A percentile compares a stretch with the other conserved stretches of the same genome.
Evolutionary conservation across 1,139 yeast genomes (phyloP).

Genomic region (Candida pseudocylindracea): DNA sequence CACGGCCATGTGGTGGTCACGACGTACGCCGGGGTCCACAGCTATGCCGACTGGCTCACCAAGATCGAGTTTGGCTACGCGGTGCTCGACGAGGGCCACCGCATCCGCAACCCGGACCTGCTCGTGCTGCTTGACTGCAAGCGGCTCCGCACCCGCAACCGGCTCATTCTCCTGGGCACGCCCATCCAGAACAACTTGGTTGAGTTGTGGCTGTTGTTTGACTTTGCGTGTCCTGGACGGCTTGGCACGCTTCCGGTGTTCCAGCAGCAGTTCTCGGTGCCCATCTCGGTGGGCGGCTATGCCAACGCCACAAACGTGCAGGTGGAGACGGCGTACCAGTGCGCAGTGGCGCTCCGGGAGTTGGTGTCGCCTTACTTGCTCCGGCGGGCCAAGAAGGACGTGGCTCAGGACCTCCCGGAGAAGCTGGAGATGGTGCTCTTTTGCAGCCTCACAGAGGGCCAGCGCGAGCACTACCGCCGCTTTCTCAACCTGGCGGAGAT

Average conservation of each 20-base stretch:
- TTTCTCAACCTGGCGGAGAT: constrained; percentile 64
- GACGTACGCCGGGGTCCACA: constrained; percentile 74
- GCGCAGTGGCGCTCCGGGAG: constrained; percentile 81
- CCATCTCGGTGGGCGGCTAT: constrained; percentile 94
- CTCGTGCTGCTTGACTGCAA: constrained; percentile 75
- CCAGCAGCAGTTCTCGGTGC: constrained; percentile 77
- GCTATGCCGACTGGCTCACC: constrained; percentile 49
- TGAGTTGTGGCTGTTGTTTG: constrained; percentile 89
- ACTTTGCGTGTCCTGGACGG: constrained; percentile 85
- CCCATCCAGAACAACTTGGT: constrained; percentile 86
- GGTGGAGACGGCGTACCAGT: constrained; percentile 89
- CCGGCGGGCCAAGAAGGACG: constrained; percentile 78
- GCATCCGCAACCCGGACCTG: constrained; percentile 84
- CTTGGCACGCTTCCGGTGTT: constrained; percentile 89
- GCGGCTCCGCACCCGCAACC: constrained; percentile 55
- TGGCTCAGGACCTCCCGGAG: constrained; percentile 89
- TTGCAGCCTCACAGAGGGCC: constrained; percentile 62
- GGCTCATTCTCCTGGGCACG: constrained; percentile 82
- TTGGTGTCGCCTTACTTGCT: constrained; percentile 75
- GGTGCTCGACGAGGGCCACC: constrained; percentile 89
- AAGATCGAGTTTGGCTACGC: constrained; percentile 75
- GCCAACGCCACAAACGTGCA: constrained; percentile 93
- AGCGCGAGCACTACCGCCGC: constrained; percentile 47
- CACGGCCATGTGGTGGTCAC: constrained; percentile 75
- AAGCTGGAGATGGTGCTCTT: constrained; percentile 87